Conservation (phyloP, 2,329 filamentous ascomycete species). For the Graphium sp. region DNA sequence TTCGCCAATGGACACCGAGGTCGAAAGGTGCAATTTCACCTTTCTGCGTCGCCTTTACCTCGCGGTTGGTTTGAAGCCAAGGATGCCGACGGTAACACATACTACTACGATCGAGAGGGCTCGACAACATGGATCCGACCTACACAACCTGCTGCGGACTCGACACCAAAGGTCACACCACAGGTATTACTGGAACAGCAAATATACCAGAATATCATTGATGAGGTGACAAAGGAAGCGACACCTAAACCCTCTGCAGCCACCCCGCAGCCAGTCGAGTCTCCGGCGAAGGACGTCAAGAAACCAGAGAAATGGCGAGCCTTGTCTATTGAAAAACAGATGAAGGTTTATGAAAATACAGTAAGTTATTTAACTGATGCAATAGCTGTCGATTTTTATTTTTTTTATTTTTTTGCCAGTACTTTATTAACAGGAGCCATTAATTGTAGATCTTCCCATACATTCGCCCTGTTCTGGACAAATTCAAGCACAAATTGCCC, state of each 20-base stretch:
- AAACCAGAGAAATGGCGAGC: constrained; percentile 57
- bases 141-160: constrained; percentile 48
- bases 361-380: constrained; percentile 30
- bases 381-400: not conserved
- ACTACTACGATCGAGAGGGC: constrained; percentile 73
- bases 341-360: constrained; percentile 88
- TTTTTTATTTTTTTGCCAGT: constrained; percentile 25
- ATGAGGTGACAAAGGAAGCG: constrained; percentile 61
- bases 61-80: constrained; percentile 73
- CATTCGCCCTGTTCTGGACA: constrained; percentile 73
- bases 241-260: constrained; percentile 30
- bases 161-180: constrained; percentile 41
- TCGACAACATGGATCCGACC: constrained; percentile 71
- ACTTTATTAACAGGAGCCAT: no score
- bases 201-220: constrained; percentile 68
- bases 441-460: constrained; percentile 62
- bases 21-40: not conserved
- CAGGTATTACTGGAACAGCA: constrained; percentile 48
- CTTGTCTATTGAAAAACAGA: constrained; percentile 66
- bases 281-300: constrained; percentile 32
- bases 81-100: constrained; percentile 53
- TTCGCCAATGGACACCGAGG: constrained; percentile 2
- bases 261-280: constrained; percentile 45
- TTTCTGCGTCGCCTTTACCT: constrained; percentile 37
- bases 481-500: constrained; percentile 72